A percentile compares a stretch with the other conserved stretches of the same genome.
Evolutionary conservation across 2,329 filamentous ascomycete species (phyloP).

Genomic region (Pseudonectria foliicola): DNA sequence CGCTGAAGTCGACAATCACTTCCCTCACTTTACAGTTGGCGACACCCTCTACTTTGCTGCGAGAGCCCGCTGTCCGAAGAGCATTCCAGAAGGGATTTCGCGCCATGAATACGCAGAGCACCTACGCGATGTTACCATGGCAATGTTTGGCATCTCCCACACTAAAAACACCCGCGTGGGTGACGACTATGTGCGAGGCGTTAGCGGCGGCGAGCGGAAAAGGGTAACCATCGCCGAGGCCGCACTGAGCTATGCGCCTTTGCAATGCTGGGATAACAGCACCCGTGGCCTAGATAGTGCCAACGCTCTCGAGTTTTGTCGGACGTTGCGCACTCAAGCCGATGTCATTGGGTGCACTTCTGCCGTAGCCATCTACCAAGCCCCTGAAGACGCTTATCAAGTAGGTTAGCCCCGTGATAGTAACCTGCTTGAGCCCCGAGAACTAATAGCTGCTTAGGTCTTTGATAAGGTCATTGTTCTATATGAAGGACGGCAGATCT

Average conservation of each 20-base stretch:
- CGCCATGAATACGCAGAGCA: slow-evolving; percentile 25
- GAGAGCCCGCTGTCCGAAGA: slow-evolving; percentile 50
- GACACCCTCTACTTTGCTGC: slow-evolving; percentile 56
- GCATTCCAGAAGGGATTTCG: slow-evolving; percentile 25
- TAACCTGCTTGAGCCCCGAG: no score
- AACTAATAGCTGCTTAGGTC: slow-evolving; percentile 27
- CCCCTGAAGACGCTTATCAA: slow-evolving; percentile 44
- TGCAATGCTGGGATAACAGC: slow-evolving; percentile 20
- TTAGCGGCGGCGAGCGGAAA: slow-evolving; percentile 69
- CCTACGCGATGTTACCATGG: slow-evolving; percentile 54
- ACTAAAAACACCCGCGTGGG: slow-evolving; percentile 65
- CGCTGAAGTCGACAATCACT: slow-evolving; percentile 54
- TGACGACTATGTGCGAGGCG: slow-evolving; percentile 59
- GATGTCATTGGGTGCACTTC: slow-evolving; percentile 10
- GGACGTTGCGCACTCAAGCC: slow-evolving; percentile 10
- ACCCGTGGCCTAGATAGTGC: slow-evolving; percentile 17
- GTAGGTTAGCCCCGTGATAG: no score
- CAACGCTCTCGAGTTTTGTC: slow-evolving; percentile 13
- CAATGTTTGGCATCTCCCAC: slow-evolving; percentile 63
- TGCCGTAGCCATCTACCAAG: slow-evolving; percentile 48
- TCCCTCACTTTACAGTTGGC: slow-evolving; percentile 56
- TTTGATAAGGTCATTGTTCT: slow-evolving; percentile 62
- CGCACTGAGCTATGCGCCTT: slow-evolving; percentile 39
- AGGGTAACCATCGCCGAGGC: slow-evolving; percentile 70
- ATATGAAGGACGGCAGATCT: slow-evolving; percentile 60